A percentile compares a stretch with the other conserved stretches of the same genome.
Conservation (phyloP, 2,329 filamentous ascomycete species). For the Scortechinia acanthostroma region DNA sequence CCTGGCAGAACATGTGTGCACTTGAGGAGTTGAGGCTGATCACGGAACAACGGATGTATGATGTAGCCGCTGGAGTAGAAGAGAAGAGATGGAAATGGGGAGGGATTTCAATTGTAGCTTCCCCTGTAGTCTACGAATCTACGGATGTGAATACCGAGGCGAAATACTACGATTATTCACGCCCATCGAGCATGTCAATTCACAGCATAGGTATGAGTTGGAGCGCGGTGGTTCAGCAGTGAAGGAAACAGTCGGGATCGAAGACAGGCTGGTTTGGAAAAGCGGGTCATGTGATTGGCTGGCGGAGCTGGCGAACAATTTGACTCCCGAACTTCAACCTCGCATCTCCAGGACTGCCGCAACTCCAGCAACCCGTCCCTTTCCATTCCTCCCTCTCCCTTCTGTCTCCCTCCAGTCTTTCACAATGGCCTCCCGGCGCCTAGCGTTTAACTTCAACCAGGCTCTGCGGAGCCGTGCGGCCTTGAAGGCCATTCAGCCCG, state of each 20-base stretch:
- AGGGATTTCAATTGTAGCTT: no score
- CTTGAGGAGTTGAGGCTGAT: no score
- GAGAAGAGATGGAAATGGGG: no score
- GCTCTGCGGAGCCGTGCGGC: constrained; percentile 82
- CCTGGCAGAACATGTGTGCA: no score
- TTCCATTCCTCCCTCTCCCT: constrained; percentile 36
- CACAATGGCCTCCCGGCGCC: constrained; percentile 88
- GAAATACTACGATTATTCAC: no score
- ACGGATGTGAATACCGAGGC: no score
- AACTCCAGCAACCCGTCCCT: constrained; percentile 17
- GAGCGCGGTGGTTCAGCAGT: no score
- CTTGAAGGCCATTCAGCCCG: constrained; percentile 68
- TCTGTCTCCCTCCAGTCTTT: constrained; percentile 25
- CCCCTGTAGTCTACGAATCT: no score
- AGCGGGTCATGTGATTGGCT: constrained; percentile 32
- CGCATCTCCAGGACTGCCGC: constrained; percentile 20
- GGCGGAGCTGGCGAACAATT: constrained; percentile 28
- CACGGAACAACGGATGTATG: no score
- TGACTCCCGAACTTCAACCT: constrained; percentile 32
- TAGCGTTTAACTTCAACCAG: constrained; percentile 89
- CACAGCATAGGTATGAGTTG: no score
- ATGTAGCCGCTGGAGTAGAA: no score
- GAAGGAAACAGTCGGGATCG: constrained; percentile 18
- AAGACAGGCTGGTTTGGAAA: constrained; percentile 19
- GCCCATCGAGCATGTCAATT: no score